phyloP scores from a whole-genome alignment of 2,329 filamentous ascomycete genomes.

The Aurifilum marmelostoma region DNA sequence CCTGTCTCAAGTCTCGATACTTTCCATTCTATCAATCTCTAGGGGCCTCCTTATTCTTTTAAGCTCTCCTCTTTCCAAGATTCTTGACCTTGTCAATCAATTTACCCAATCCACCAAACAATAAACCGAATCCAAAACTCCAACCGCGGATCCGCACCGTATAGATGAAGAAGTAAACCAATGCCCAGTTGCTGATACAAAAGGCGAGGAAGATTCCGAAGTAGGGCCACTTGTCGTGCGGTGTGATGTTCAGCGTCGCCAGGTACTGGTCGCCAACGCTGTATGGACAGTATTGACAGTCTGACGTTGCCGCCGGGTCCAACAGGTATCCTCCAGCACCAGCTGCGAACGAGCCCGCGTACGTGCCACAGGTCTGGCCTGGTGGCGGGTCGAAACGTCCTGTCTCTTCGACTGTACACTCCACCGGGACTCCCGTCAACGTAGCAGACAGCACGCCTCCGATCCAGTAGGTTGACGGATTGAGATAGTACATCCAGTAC shows the following conservation, averaged over 20 bases:
- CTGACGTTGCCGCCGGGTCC: conserved; percentile 58
- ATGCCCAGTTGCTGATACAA: conserved; percentile 63
- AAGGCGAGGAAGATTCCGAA: conserved; percentile 68
- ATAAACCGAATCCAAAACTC: conserved; percentile 35
- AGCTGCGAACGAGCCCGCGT: conserved; percentile 56
- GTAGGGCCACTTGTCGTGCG: conserved; percentile 65
- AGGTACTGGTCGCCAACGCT: conserved; percentile 29
- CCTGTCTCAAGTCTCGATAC: not conserved
- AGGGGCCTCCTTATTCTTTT: too few relatives aligned
- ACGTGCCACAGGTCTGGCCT: conserved; percentile 62
- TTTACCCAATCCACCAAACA: conserved; percentile 30
- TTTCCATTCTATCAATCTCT: not conserved
- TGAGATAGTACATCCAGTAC: conserved; percentile 73
- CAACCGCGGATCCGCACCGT: conserved; percentile 36
- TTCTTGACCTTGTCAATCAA: conserved; percentile 20
- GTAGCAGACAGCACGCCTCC: conserved; percentile 69
- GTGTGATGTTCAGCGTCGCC: conserved; percentile 51
- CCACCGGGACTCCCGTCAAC: conserved; percentile 38
- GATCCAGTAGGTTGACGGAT: conserved; percentile 73
- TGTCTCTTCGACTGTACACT: conserved; percentile 22
- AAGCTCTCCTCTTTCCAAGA: conserved; percentile 6
- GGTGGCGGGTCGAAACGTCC: conserved; percentile 58
- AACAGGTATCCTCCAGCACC: conserved; percentile 65
- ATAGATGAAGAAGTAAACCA: conserved; percentile 38
- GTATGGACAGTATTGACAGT: conserved; percentile 69